phyloP scores from a whole-genome alignment of 208 protist species.

The Endotrypanum monterogeii region DNA sequence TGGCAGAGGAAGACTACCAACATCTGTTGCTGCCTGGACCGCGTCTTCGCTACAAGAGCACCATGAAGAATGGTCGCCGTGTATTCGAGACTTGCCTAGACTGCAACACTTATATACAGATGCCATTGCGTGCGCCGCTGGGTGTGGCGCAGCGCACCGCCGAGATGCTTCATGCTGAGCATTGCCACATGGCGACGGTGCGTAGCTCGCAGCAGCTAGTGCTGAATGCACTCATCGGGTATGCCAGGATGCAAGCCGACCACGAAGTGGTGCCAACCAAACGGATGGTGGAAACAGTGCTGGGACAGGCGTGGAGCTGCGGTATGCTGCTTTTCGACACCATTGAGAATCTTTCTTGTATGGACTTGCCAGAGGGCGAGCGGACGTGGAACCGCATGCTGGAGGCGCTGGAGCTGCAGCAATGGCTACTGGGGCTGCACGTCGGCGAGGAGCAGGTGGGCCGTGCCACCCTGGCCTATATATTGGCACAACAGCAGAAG shows the following conservation, averaged over 20 bases:
- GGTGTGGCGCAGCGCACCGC: conserved; percentile 69
- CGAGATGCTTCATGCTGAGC: conserved; percentile 83
- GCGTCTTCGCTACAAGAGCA: conserved; percentile 72
- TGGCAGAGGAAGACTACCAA: conserved; percentile 44
- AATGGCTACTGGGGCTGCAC: conserved; percentile 87
- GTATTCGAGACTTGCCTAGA: conserved; percentile 82
- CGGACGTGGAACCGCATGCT: conserved; percentile 76
- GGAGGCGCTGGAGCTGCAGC: conserved; percentile 80
- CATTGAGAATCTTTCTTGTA: conserved; percentile 80
- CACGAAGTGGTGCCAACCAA: conserved; percentile 61
- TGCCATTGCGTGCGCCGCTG: conserved; percentile 71
- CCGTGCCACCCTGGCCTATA: conserved; percentile 86
- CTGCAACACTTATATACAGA: conserved; percentile 88
- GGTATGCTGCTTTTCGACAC: conserved; percentile 91
- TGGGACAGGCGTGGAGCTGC: conserved; percentile 90
- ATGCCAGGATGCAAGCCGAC: conserved; percentile 74
- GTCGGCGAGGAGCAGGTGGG: conserved; percentile 92
- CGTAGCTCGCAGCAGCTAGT: conserved; percentile 82
- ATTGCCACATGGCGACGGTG: conserved; percentile 88
- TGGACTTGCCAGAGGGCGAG: conserved; percentile 63
- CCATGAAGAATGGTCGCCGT: conserved; percentile 53
- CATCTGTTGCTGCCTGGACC: conserved; percentile 79
- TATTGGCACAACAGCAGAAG: conserved; percentile 75
- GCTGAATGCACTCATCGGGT: conserved; percentile 78
- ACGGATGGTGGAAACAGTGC: conserved; percentile 76